phyloP scores from a whole-genome alignment of 2,329 filamentous ascomycete species.

The Rhynchosporium agropyri region DNA sequence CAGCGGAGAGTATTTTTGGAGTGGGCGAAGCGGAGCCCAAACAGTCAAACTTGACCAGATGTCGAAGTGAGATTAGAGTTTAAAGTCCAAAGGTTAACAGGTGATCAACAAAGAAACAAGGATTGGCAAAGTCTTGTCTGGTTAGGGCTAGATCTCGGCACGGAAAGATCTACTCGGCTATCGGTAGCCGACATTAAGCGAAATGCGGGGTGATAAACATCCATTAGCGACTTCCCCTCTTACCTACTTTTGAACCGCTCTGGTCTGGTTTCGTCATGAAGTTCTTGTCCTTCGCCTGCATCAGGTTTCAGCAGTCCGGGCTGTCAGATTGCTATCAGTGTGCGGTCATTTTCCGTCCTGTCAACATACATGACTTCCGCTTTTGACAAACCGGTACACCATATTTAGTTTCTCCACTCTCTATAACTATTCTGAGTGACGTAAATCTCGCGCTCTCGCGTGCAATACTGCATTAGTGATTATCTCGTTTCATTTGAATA shows the following conservation, averaged over 20 bases:
- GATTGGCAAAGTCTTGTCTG: neutral
- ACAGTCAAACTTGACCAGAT: neutral
- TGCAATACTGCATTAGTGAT: too few species aligned
- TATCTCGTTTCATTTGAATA: too few species aligned
- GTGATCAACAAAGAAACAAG: conserved; percentile 10
- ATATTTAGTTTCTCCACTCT: neutral
- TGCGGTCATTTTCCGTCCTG: neutral
- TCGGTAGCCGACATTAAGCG: conserved; percentile 12
- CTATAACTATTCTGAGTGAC: neutral
- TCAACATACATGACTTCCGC: neutral
- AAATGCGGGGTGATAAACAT: conserved; percentile 18
- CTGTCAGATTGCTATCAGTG: neutral
- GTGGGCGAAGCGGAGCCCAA: neutral
- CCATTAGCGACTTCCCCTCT: neutral
- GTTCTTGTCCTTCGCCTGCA: neutral
- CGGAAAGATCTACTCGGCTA: conserved; percentile 10
- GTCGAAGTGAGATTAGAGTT: neutral
- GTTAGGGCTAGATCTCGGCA: neutral
- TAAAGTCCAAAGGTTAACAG: neutral
- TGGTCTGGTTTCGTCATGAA: neutral
- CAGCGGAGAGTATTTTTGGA: conserved; percentile 3
- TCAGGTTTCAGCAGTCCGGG: neutral
- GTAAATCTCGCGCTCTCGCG: too few species aligned
- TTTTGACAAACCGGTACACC: too few species aligned
- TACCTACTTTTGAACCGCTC: conserved; percentile 2